Conservation (phyloP, 164 flowering plant species). For the Litsea cubeba region DNA sequence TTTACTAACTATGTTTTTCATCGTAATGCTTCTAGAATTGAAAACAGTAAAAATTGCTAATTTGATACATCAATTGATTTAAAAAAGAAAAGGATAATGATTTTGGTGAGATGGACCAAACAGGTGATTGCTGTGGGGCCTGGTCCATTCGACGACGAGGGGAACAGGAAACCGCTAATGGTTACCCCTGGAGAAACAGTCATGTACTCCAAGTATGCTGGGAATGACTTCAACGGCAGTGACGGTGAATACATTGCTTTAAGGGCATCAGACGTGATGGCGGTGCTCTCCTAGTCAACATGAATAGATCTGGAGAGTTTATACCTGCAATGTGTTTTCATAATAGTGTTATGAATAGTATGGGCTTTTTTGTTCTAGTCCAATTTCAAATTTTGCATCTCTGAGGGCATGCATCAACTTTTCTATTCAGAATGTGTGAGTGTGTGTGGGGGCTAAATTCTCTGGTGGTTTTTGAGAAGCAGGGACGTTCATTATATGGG, state of each 20-base stretch:
- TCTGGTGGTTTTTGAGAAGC: too few species aligned
- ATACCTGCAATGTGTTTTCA: not conserved
- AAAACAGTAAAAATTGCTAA: not conserved
- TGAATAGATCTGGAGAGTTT: not conserved
- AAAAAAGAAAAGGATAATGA: too few species aligned
- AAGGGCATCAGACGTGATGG: constrained; percentile 81
- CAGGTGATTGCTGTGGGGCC: constrained; percentile 88
- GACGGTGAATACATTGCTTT: constrained; percentile 84
- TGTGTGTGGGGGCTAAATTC: too few species aligned
- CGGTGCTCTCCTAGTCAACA: constrained; percentile 45
- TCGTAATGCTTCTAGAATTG: not conserved
- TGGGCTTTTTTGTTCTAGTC: too few species aligned
- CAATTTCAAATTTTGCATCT: too few species aligned
- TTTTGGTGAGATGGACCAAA: not conserved
- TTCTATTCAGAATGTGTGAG: too few species aligned
- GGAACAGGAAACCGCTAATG: constrained; percentile 58
- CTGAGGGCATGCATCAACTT: too few species aligned
- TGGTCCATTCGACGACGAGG: constrained; percentile 78
- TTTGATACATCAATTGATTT: too few species aligned
- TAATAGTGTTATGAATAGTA: too few species aligned
- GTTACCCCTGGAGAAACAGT: constrained; percentile 64
- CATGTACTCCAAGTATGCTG: constrained; percentile 85
- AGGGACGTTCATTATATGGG: too few species aligned
- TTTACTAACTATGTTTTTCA: too few species aligned
- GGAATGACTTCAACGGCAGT: constrained; percentile 76